Conservation (phyloP, 2,329 filamentous ascomycete genomes). For the Ophiostoma tasmaniense region DNA sequence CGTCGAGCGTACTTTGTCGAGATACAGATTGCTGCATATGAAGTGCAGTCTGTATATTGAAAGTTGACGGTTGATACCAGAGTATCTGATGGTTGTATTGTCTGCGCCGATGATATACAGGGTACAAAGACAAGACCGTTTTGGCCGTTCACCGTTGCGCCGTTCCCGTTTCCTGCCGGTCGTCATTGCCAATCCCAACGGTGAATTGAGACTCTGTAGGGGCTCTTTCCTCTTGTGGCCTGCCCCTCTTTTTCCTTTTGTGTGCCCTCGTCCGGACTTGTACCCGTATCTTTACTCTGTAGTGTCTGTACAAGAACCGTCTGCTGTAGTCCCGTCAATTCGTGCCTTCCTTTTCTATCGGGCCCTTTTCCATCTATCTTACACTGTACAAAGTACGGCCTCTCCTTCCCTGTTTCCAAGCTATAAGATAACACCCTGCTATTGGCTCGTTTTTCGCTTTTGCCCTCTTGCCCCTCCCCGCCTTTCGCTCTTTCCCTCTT, state of each 20-base stretch:
- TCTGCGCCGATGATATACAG: neutral
- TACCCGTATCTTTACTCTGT: neutral
- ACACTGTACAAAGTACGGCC: neutral
- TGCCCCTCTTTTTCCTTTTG: neutral
- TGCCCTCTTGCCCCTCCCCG: constrained; percentile 13
- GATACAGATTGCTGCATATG: neutral
- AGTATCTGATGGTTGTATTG: neutral
- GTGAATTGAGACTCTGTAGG: neutral
- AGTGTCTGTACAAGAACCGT: neutral
- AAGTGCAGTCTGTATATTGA: neutral
- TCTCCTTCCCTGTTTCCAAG: constrained; percentile 15
- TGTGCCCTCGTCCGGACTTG: constrained; percentile 7
- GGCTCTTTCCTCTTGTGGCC: constrained; percentile 4
- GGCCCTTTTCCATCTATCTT: neutral
- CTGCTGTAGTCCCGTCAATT: constrained; percentile 1
- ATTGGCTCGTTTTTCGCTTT: constrained; percentile 1
- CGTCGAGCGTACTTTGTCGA: neutral
- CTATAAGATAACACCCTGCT: neutral
- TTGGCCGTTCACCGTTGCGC: neutral
- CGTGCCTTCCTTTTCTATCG: neutral
- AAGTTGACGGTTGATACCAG: neutral
- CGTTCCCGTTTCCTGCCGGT: constrained; percentile 5
- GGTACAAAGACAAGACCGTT: neutral
- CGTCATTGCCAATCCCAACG: neutral
- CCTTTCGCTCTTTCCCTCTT: constrained; percentile 15